A percentile compares a stretch with the other conserved stretches of the same genome.
Evolutionary conservation across 306 rosid genomes (phyloP).

Genomic region (Senna siamea): DNA sequence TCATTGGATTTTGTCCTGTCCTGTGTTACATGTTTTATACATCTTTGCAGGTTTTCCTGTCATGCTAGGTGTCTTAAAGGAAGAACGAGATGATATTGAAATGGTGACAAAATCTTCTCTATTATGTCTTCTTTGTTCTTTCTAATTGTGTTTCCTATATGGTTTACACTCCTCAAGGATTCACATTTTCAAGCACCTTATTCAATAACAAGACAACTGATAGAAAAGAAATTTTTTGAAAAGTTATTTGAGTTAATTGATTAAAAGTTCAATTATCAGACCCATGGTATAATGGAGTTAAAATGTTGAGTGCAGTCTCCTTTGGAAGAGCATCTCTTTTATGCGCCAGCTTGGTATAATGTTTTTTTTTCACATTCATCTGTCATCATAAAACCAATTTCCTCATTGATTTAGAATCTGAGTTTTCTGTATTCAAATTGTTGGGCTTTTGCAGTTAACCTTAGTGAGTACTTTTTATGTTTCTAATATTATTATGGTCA

Average conservation of each 20-base stretch:
- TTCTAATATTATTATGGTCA: background rate
- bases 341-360: background rate
- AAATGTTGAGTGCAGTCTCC: constrained; percentile 1
- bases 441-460: background rate
- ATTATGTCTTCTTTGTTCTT: constrained; percentile 16
- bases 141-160: constrained; percentile 19
- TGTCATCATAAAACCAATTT: constrained; percentile 8
- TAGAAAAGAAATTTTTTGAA: background rate
- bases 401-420: background rate
- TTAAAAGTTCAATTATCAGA: constrained; percentile 2
- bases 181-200: constrained; percentile 7
- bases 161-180: constrained; percentile 25
- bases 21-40: constrained; percentile 29
- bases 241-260: constrained; percentile 29
- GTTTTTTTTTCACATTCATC: constrained; percentile 19
- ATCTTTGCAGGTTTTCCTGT: constrained; percentile 79
- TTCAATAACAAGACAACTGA: background rate
- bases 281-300: constrained; percentile 1
- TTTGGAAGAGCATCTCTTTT: constrained; percentile 1
- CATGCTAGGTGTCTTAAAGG: constrained; percentile 71
- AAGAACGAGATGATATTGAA: constrained; percentile 92
- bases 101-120: constrained; percentile 62
- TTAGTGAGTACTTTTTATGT: background rate
- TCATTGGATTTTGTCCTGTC: background rate
- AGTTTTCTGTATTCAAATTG: constrained; percentile 9